These are phyloP conservation scores for Phlegmacium glaucopus DNA, from an alignment of 768 basidiomycete genomes.

Conservation along the genomic window DNA sequence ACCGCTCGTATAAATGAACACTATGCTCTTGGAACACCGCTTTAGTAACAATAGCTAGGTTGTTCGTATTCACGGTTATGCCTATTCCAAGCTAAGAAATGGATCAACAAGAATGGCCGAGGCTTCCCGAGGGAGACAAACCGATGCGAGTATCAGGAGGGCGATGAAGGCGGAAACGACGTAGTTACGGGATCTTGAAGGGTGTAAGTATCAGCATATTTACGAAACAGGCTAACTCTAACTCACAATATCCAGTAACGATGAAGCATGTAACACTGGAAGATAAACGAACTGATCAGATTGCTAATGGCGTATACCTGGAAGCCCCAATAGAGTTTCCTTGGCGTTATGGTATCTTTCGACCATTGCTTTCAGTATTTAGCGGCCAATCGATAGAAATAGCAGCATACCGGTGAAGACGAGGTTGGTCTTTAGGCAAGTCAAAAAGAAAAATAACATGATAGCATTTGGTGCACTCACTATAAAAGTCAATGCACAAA, in stretches of 20 bases:
- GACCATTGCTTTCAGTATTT: neutral
- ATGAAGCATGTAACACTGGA: constrained; percentile 9
- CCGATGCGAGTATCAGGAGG: neutral
- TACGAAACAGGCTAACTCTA: too few species aligned
- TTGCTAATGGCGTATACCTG: constrained; percentile 5
- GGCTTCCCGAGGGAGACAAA: neutral
- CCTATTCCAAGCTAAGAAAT: neutral
- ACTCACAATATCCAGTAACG: constrained; percentile 12
- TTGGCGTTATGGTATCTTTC: neutral
- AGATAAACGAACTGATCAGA: constrained; percentile 1
- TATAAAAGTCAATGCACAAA: constrained; percentile 6
- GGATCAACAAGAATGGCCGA: neutral
- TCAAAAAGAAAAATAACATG: neutral
- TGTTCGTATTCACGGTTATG: too few species aligned
- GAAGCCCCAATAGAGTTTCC: constrained; percentile 5
- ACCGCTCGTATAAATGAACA: neutral
- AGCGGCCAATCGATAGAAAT: neutral
- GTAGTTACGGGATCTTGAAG: constrained; percentile 6
- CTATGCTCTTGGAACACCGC: too few species aligned
- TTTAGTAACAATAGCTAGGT: too few species aligned
- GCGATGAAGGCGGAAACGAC: neutral
- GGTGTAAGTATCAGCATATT: neutral
- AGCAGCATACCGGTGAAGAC: constrained; percentile 2
- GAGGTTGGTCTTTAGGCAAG: neutral
- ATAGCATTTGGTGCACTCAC: constrained; percentile 1